These are phyloP conservation scores for Globisporangium middletonii DNA, from an alignment of 352 stramenopile genomes.

Conservation along the genomic window DNA sequence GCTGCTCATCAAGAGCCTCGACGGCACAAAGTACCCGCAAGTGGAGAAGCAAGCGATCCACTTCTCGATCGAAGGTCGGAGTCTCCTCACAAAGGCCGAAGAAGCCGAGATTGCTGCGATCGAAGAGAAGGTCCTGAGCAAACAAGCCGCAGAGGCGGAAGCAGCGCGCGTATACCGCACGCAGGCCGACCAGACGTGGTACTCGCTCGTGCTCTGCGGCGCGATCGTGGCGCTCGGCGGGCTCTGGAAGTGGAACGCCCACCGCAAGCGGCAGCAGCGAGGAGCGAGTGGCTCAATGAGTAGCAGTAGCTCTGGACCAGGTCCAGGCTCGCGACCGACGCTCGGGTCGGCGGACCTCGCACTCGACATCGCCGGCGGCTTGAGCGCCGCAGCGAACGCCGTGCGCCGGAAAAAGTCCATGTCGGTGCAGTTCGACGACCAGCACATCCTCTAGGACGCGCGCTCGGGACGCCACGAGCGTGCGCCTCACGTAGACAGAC, in stretches of 20 bases:
- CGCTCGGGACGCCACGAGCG: neutral
- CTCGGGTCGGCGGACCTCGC: conserved; percentile 5
- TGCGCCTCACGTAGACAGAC: neutral
- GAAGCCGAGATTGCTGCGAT: conserved; percentile 49
- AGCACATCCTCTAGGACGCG: conserved; percentile 9
- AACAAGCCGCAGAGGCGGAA: conserved; percentile 24
- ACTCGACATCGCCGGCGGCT: neutral
- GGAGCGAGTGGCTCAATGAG: neutral
- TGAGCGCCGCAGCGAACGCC: neutral
- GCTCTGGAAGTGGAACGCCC: conserved; percentile 10
- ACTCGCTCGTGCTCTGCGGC: conserved; percentile 9
- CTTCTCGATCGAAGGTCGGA: conserved; percentile 71
- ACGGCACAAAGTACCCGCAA: conserved; percentile 41
- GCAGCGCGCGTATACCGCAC: conserved; percentile 5
- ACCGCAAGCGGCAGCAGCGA: conserved; percentile 14
- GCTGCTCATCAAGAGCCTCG: conserved; percentile 48
- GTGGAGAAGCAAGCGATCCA: conserved; percentile 72
- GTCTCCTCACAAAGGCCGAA: conserved; percentile 43
- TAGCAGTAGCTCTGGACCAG: neutral
- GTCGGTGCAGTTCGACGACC: conserved; percentile 13
- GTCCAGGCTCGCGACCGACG: neutral
- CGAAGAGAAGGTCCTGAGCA: conserved; percentile 34
- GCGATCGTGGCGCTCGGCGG: conserved; percentile 6
- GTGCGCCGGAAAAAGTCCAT: conserved; percentile 15
- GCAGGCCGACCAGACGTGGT: conserved; percentile 11